phyloP scores from a whole-genome alignment of 1,139 yeast species.

The Suhomyces maxii region DNA sequence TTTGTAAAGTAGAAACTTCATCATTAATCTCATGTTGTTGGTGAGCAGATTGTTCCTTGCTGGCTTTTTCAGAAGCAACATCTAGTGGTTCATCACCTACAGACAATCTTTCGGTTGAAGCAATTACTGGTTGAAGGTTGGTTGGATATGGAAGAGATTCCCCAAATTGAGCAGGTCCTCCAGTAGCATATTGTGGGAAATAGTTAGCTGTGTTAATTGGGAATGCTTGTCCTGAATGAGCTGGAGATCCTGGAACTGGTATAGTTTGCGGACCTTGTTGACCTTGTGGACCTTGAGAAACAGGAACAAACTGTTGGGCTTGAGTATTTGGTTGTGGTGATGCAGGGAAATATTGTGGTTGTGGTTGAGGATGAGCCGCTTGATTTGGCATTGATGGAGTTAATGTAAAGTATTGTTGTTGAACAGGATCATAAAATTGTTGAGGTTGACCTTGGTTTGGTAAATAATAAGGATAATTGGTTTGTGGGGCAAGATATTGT shows the following conservation, averaged over 20 bases:
- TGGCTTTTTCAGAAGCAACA: background rate
- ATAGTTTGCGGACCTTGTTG: conserved; percentile 1
- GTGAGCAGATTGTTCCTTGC: background rate
- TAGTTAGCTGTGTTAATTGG: conserved; percentile 20
- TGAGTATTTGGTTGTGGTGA: conserved; percentile 30
- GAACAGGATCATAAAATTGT: conserved; percentile 48
- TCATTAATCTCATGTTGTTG: conserved; percentile 9
- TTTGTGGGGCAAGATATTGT: conserved; percentile 15
- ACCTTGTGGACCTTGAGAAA: conserved; percentile 9
- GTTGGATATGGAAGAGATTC: conserved; percentile 19
- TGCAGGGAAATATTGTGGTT: conserved; percentile 42
- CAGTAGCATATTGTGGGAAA: conserved; percentile 17
- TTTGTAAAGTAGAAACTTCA: conserved; percentile 18
- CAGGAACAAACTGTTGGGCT: conserved; percentile 14
- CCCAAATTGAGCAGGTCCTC: conserved; percentile 11
- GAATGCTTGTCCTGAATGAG: conserved; percentile 12
- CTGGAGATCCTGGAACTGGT: conserved; percentile 11
- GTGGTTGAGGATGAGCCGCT: conserved; percentile 17
- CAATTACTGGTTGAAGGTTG: conserved; percentile 12
- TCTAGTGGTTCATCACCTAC: conserved; percentile 1
- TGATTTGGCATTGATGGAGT: conserved; percentile 31
- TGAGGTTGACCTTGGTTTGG: conserved; percentile 28
- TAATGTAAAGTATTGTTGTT: conserved; percentile 46
- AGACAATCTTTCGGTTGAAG: conserved; percentile 10
- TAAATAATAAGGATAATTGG: conserved; percentile 16